Percentiles rank a stretch among this genome's conserved stretches.
Conservation (phyloP, 345 rosid species). For the Hibiscus tridactylites region DNA sequence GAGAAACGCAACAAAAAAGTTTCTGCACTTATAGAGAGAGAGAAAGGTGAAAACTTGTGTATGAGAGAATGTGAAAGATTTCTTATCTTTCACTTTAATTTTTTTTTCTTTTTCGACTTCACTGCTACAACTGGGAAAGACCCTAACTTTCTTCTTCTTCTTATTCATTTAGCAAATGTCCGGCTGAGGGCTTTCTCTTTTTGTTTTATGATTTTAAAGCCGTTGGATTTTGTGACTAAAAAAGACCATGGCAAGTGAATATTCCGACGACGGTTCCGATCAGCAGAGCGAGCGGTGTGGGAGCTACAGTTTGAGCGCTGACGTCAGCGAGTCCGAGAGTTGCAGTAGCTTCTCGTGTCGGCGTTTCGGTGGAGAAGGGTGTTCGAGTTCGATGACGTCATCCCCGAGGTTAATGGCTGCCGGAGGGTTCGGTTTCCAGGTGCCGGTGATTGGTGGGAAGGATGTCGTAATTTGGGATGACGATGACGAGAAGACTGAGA, state of each 20-base stretch:
- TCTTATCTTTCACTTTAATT: not conserved
- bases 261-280: slow-evolving; percentile 63
- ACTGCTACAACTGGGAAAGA: not conserved
- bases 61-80: not conserved
- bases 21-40: not conserved
- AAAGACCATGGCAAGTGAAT: slow-evolving; percentile 41
- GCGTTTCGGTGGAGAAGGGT: slow-evolving; percentile 57
- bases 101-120: not conserved
- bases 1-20: not conserved
- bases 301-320: slow-evolving; percentile 91
- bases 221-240: slow-evolving; percentile 14
- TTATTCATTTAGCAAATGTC: slow-evolving; percentile 5
- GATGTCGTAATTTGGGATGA: slow-evolving; percentile 56
- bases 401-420: slow-evolving; percentile 37
- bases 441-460: slow-evolving; percentile 50
- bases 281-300: slow-evolving; percentile 76
- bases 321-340: slow-evolving; percentile 93
- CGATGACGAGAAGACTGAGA: slow-evolving; percentile 45
- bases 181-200: slow-evolving; percentile 7
- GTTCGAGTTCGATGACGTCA: slow-evolving; percentile 62
- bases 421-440: slow-evolving; percentile 44
- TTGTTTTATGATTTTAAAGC: not conserved
- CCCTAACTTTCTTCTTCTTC: not conserved
- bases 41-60: not conserved
- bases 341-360: slow-evolving; percentile 74